phyloP scores from a whole-genome alignment of 2,329 filamentous ascomycete genomes.

The Trichophyton mentagrophytes region DNA sequence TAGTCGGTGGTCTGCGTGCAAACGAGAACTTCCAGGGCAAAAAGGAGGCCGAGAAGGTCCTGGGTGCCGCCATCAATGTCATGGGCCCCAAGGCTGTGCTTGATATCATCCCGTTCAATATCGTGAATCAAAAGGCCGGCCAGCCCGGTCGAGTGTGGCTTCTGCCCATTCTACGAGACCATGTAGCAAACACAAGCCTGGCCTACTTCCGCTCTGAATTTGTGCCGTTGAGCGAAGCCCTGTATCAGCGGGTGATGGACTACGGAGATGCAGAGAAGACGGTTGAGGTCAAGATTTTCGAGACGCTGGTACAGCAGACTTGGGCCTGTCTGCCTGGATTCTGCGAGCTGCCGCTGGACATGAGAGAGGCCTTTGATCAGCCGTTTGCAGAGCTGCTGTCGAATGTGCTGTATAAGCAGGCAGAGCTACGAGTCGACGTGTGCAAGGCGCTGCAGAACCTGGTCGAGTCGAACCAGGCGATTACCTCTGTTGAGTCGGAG shows the following conservation, averaged over 20 bases:
- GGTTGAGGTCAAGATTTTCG: constrained; percentile 94
- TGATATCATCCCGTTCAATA: constrained; percentile 70
- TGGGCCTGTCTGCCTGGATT: constrained; percentile 92
- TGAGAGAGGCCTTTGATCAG: constrained; percentile 67
- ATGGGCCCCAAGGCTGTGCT: constrained; percentile 84
- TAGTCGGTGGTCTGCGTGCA: constrained; percentile 72
- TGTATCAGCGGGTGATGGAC: constrained; percentile 80
- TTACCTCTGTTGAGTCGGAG: constrained; percentile 55
- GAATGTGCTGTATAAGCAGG: constrained; percentile 84
- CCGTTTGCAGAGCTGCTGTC: constrained; percentile 78
- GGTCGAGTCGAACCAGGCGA: constrained; percentile 81
- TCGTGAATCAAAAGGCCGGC: constrained; percentile 61
- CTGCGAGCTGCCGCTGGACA: constrained; percentile 79
- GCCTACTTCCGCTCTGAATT: constrained; percentile 75
- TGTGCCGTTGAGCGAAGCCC: constrained; percentile 73
- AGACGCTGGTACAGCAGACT: constrained; percentile 88
- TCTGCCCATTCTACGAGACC: constrained; percentile 78
- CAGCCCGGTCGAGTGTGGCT: constrained; percentile 87
- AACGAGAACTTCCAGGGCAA: constrained; percentile 86
- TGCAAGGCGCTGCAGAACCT: constrained; percentile 76
- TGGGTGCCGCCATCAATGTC: constrained; percentile 74
- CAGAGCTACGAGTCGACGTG: constrained; percentile 72
- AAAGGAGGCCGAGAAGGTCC: constrained; percentile 83
- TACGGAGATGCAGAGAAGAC: constrained; percentile 75
- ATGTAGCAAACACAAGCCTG: constrained; percentile 76